Evolutionary conservation across 2,329 filamentous ascomycete species (phyloP).

Genomic region (Colletotrichum godetiae): DNA sequence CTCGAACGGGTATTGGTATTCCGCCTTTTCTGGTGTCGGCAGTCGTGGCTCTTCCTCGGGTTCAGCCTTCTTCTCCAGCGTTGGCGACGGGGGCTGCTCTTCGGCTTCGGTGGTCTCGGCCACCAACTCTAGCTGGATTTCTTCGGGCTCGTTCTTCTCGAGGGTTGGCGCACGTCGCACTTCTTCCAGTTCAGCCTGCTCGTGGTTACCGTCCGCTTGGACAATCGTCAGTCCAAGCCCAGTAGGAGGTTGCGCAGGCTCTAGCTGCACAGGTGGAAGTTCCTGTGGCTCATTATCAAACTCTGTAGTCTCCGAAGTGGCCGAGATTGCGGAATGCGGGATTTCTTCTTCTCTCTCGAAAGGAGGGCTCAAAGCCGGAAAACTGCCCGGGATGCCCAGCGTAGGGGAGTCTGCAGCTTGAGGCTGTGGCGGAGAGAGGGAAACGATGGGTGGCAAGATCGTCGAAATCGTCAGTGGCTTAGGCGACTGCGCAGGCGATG

Average conservation of each 20-base stretch:
- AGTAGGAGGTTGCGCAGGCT: constrained; percentile 34
- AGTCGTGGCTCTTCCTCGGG: constrained; percentile 37
- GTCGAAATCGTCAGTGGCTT: constrained; percentile 22
- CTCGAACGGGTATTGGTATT: constrained; percentile 64
- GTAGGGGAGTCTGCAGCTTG: constrained; percentile 69
- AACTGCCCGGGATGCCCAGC: constrained; percentile 73
- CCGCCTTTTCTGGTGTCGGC: constrained; percentile 42
- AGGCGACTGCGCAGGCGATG: constrained; percentile 9
- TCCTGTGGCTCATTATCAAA: constrained; percentile 80
- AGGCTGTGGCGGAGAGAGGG: constrained; percentile 24
- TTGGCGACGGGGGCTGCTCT: not conserved
- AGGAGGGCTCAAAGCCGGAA: constrained; percentile 57
- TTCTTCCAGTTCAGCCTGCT: constrained; percentile 30
- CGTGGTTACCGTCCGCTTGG: constrained; percentile 25
- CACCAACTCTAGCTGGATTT: not conserved
- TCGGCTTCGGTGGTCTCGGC: not conserved
- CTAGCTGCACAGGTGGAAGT: constrained; percentile 57
- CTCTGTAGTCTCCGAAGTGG: constrained; percentile 71
- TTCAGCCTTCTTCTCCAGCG: constrained; percentile 4
- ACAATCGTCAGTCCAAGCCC: constrained; percentile 32
- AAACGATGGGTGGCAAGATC: constrained; percentile 13
- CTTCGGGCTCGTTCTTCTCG: not conserved
- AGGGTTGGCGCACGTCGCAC: constrained; percentile 24
- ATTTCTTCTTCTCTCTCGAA: constrained; percentile 57
- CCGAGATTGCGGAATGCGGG: constrained; percentile 70